phyloP scores from a whole-genome alignment of 2,329 filamentous ascomycete genomes.

The Decorospora gaudefroyi region DNA sequence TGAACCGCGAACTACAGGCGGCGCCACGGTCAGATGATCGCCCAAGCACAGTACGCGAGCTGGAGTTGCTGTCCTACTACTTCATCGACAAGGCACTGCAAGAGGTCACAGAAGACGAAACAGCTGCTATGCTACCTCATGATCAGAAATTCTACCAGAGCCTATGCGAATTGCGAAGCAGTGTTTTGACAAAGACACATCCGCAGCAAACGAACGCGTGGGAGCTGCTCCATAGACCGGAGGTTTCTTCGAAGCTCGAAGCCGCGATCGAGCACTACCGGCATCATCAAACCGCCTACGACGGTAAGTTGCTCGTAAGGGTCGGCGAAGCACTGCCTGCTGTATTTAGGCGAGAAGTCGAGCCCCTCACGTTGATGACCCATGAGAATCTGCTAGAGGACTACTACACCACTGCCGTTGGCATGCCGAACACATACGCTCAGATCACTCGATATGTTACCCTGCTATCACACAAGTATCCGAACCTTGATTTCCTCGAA shows the following conservation, averaged over 20 bases:
- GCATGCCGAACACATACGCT: constrained; percentile 24
- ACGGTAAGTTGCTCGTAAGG: constrained; percentile 20
- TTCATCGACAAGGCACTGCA: constrained; percentile 15
- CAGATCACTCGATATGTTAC: constrained; percentile 17
- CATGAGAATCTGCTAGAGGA: constrained; percentile 21
- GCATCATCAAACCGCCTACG: constrained; percentile 15
- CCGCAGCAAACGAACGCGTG: constrained; percentile 21
- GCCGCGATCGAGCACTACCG: constrained; percentile 14
- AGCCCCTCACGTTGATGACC: constrained; percentile 21
- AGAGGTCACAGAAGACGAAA: constrained; percentile 6
- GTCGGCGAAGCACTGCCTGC: constrained; percentile 17
- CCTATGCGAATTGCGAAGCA: constrained; percentile 9
- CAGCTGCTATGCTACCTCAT: constrained; percentile 15
- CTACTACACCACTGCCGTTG: constrained; percentile 20
- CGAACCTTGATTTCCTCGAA: constrained; percentile 21
- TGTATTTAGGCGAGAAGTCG: constrained; percentile 18
- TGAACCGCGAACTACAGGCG: constrained; percentile 14
- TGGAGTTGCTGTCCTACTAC: constrained; percentile 19
- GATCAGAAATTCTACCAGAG: constrained; percentile 17
- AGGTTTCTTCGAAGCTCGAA: constrained; percentile 9
- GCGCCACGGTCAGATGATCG: constrained; percentile 11
- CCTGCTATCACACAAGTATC: constrained; percentile 21
- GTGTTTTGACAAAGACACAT: constrained; percentile 9
- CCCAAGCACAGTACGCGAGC: constrained; percentile 12
- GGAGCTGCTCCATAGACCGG: constrained; percentile 10